Conservation (phyloP, 306 rosid genomes). For the Quercus aquifolioides region DNA sequence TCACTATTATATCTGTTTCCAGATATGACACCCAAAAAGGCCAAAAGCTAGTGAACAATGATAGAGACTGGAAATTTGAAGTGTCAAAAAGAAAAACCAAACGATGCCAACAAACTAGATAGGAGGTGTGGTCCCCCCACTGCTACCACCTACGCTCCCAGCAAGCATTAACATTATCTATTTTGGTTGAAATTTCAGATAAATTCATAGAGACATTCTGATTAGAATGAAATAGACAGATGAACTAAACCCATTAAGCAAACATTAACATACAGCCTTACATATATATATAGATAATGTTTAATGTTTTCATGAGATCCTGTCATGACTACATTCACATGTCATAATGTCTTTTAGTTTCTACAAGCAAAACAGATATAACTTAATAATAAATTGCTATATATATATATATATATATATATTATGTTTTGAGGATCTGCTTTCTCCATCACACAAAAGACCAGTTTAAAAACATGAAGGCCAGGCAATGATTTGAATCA, state of each 20-base stretch:
- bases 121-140: neutral
- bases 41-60: no score
- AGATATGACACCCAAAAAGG: neutral
- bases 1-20: neutral
- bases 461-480: constrained; percentile 93
- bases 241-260: neutral
- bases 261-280: neutral
- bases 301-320: constrained; percentile 18
- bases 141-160: neutral
- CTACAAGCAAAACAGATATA: constrained; percentile 19
- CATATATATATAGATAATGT: neutral
- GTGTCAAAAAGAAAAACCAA: neutral
- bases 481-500: constrained; percentile 89
- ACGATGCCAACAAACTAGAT: neutral
- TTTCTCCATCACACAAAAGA: constrained; percentile 61
- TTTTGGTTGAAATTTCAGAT: neutral
- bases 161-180: neutral
- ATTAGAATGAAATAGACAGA: neutral
- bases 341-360: constrained; percentile 27
- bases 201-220: neutral
- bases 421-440: neutral
- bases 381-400: constrained; percentile 15
- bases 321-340: constrained; percentile 37
- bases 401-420: neutral
- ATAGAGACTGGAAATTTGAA: neutral